Conservation (phyloP, 2,329 filamentous ascomycete species). For the Aspergillus sp. region DNA sequence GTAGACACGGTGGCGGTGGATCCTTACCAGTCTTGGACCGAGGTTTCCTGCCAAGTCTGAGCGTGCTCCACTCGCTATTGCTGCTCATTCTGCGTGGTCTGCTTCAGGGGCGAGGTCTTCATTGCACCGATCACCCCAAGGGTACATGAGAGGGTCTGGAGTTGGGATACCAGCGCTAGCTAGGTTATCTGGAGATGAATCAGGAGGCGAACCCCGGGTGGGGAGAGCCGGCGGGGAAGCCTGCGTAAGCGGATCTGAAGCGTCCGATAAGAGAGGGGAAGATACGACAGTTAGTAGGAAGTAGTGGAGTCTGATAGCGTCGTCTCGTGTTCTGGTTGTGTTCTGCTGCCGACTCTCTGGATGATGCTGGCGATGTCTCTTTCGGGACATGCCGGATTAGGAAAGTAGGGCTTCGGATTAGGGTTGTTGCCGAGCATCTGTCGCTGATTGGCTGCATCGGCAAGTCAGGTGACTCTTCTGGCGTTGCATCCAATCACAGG, state of each 20-base stretch:
- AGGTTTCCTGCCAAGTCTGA: constrained; percentile 19
- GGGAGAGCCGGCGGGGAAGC: neutral
- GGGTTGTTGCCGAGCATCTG: constrained; percentile 10
- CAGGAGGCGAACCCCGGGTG: neutral
- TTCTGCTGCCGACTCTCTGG: no score
- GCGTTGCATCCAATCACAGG: neutral
- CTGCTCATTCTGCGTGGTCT: neutral
- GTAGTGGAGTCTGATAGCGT: neutral
- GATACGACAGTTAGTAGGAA: neutral
- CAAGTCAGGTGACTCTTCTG: constrained; percentile 9
- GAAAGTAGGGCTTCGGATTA: no score
- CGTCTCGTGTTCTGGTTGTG: neutral
- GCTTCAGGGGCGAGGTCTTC: neutral
- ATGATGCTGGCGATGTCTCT: neutral
- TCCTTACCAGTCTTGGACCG: constrained; percentile 26
- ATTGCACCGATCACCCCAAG: neutral
- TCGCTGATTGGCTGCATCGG: constrained; percentile 25
- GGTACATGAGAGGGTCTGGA: neutral
- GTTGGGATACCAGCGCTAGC: neutral
- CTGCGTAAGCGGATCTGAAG: neutral
- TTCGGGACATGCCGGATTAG: no score
- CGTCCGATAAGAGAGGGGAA: neutral
- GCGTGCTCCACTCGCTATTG: constrained; percentile 13
- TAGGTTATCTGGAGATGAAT: neutral
- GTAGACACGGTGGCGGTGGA: constrained; percentile 6